phyloP scores from a whole-genome alignment of 164 flowering plant genomes.

The Stephania yunnanensis region DNA sequence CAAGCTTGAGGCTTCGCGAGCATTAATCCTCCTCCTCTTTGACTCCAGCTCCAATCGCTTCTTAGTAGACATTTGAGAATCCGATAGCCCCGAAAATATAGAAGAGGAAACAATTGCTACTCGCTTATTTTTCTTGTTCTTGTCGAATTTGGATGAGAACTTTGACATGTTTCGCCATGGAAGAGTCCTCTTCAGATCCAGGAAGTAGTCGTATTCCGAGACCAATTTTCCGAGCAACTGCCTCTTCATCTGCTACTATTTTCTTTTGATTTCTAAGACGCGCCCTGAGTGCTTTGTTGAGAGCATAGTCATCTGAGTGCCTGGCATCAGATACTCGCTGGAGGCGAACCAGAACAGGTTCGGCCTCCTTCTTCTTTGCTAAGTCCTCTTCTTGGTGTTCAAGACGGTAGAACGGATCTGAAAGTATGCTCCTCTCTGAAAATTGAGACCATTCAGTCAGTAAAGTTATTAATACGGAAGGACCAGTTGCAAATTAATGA shows the following conservation, averaged over 20 bases:
- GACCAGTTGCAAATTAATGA: neutral
- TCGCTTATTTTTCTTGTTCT: conserved; percentile 60
- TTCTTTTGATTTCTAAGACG: conserved; percentile 73
- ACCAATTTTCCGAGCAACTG: conserved; percentile 54
- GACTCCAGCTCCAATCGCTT: conserved; percentile 50
- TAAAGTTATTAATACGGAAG: neutral
- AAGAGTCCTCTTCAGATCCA: conserved; percentile 50
- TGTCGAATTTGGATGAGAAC: conserved; percentile 63
- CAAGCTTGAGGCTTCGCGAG: conserved; percentile 20
- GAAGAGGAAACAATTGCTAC: conserved; percentile 65
- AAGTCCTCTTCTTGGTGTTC: conserved; percentile 89
- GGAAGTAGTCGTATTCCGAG: conserved; percentile 77
- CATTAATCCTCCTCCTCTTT: conserved; percentile 71
- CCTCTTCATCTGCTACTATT: conserved; percentile 83
- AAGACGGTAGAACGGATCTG: conserved; percentile 97
- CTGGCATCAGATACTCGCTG: conserved; percentile 80
- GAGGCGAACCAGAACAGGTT: conserved; percentile 82
- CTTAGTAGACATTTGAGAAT: conserved; percentile 26
- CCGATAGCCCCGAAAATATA: conserved; percentile 47
- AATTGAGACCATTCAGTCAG: conserved; percentile 10
- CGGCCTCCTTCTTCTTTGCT: conserved; percentile 92
- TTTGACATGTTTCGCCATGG: conserved; percentile 51
- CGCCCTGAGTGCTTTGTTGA: conserved; percentile 75
- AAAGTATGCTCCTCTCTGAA: conserved; percentile 79
- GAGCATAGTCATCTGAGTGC: conserved; percentile 78